Base-by-base conservation (phyloP, 108 stramenopile species). In the Seminavis robusta region DNA sequence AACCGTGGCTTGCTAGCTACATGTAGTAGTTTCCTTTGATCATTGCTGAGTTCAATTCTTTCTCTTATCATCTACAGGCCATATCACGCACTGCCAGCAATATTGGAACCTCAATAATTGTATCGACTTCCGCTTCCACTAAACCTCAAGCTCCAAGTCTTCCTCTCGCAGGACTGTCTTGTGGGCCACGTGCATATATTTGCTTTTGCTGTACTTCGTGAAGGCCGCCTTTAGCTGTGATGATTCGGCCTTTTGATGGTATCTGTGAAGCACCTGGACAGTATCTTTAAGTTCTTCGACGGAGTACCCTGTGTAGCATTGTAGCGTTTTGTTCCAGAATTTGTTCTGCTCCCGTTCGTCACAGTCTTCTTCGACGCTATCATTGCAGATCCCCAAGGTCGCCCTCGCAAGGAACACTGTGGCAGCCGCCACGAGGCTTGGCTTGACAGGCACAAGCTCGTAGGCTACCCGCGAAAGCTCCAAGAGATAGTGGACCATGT, bases 351-450 rank as follows among this genome's bases (percentile, higher is more conserved):
- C 1, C 36, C 27, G 49, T 7, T 29, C 13, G 19, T 27, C 33
- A 20, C 20, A 39, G 8, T 65, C 63, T 20, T 42, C 51, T 21
- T 25, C 40, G 34, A 20, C 27, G 8, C 58, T 59, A n/a, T n/a
- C n/a, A n/a, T n/a, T n/a, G n/a, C n/a, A n/a, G 44, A 91, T 71
- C 11, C 83, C 83, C 41, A 85, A 48, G 5, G 76, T 83, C 15
- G 75, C 80, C 7, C 92, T 72, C 1, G 89, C 86, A 20, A 94
- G 65, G 66, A 87, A 95, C 4, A 95, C 72, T 0, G 81, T 86
- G 0, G 95, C 65, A 2, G 91, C 83, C 4, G 92, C 78, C 30
- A 94, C 28, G 16, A 81, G 50, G 48, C 84, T 74, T 0, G 90
- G 86, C 30, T 63, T 61, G 13, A 39, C 23, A 29, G n/a, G 26